Percentiles rank a stretch among this genome's conserved stretches.
These are phyloP conservation scores for Lathyrus oleraceus DNA, from an alignment of 306 rosid genomes.

Conservation along the genomic window DNA sequence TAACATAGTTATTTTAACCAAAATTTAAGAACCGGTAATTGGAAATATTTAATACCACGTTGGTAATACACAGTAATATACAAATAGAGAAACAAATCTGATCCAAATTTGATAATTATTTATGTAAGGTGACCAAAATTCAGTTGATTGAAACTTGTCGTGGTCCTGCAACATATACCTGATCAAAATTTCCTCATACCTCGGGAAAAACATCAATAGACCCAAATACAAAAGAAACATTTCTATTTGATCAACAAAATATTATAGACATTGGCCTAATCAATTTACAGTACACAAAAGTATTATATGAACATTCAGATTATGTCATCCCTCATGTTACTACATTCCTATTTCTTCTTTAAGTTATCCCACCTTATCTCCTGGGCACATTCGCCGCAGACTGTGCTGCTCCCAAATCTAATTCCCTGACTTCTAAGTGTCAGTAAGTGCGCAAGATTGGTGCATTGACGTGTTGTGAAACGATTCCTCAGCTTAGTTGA, in stretches of 20 bases:
- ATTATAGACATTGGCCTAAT: conserved; percentile 6
- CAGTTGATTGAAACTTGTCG: not conserved
- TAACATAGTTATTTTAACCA: too few species aligned
- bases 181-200: not conserved
- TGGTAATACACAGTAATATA: too few species aligned
- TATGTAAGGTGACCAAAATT: not conserved
- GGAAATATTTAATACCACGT: too few species aligned
- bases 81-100: not conserved
- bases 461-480: conserved; percentile 64
- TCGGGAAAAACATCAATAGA: not conserved
- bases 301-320: conserved; percentile 29
- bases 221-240: conserved; percentile 10
- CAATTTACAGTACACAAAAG: conserved; percentile 22
- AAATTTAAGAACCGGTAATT: too few species aligned
- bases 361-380: conserved; percentile 88
- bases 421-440: conserved; percentile 92
- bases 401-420: conserved; percentile 67
- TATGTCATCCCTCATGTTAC: conserved; percentile 38
- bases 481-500: conserved; percentile 47
- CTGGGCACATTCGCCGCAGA: conserved; percentile 92
- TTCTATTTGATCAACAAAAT: conserved; percentile 30
- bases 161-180: not conserved
- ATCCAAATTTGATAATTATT: not conserved
- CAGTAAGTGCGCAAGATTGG: conserved; percentile 77
- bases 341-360: conserved; percentile 40